Evolutionary conservation across 495 filamentous ascomycete species (phyloP).

Genomic region (Neurospora cerealis): DNA sequence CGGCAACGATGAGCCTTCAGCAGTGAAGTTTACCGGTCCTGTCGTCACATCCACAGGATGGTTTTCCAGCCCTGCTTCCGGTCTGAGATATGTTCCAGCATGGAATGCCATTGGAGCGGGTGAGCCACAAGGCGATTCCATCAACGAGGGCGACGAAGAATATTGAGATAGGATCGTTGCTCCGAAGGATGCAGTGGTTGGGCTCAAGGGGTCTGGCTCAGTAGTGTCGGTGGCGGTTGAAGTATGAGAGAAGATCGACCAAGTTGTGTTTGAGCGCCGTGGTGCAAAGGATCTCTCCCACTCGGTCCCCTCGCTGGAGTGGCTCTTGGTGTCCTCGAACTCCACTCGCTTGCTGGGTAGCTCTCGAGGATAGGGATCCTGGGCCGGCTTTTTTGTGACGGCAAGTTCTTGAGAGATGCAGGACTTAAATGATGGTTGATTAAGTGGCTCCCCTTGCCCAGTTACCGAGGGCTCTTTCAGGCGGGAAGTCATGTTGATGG

Average conservation of each 20-base stretch:
- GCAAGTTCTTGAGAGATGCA: background rate
- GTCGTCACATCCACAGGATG: background rate
- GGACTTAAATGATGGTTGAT: background rate
- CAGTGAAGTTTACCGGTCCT: background rate
- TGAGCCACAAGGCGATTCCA: background rate
- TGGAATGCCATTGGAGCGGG: background rate
- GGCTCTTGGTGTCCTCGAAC: background rate
- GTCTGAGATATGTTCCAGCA: background rate
- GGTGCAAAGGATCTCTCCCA: background rate
- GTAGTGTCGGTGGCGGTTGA: slow-evolving; percentile 14
- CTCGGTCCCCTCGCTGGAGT: background rate
- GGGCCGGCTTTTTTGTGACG: slow-evolving; percentile 2
- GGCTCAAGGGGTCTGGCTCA: slow-evolving; percentile 6
- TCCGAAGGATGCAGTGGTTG: background rate
- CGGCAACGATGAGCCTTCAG: background rate
- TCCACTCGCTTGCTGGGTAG: background rate
- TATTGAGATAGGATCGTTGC: background rate
- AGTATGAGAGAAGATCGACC: background rate
- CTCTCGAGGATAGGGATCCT: background rate
- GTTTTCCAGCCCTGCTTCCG: background rate
- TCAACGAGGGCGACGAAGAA: background rate
- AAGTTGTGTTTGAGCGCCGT: slow-evolving; percentile 10
- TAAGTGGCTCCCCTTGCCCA: background rate
- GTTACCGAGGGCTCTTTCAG: background rate
- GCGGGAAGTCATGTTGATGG: background rate